These are phyloP conservation scores for Naumovozyma baii DNA, from an alignment of 805 yeast species.

Conservation along the genomic window DNA sequence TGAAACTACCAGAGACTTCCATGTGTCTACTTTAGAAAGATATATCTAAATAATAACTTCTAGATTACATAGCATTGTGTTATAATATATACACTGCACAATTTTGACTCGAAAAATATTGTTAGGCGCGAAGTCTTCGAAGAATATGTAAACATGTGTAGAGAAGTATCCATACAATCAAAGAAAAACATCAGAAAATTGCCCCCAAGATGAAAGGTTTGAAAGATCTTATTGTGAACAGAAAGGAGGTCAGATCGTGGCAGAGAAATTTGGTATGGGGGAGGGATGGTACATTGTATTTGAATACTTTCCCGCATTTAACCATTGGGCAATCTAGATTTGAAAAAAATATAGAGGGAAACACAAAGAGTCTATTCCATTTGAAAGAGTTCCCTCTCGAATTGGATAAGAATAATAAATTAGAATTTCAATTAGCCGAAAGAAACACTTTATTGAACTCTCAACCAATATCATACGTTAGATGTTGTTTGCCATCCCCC, in stretches of 20 bases:
- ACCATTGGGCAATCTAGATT: slow-evolving; percentile 24
- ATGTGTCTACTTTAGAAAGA: slow-evolving; percentile 24
- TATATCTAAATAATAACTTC: too few relatives aligned
- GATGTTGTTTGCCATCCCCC: slow-evolving; percentile 17
- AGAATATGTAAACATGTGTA: too few relatives aligned
- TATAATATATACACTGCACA: too few relatives aligned
- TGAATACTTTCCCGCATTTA: slow-evolving; percentile 22
- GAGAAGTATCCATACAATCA: too few relatives aligned
- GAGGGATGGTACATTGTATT: slow-evolving; percentile 22
- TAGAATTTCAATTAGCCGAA: slow-evolving; percentile 19
- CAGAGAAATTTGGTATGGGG: slow-evolving; percentile 22
- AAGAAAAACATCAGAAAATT: background rate
- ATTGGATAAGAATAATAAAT: slow-evolving; percentile 17
- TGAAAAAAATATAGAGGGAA: slow-evolving; percentile 9
- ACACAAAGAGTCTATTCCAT: slow-evolving; percentile 21
- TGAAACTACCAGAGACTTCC: slow-evolving; percentile 33
- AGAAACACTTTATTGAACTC: slow-evolving; percentile 21
- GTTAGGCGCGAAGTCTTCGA: too few relatives aligned
- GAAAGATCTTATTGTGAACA: slow-evolving; percentile 19
- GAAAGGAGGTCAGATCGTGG: slow-evolving; percentile 25
- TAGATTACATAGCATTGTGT: too few relatives aligned
- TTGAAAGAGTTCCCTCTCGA: slow-evolving; percentile 14
- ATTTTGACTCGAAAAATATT: too few relatives aligned
- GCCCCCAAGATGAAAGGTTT: background rate
- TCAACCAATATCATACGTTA: slow-evolving; percentile 21